These are phyloP conservation scores for Neopestalotiopsis rosae DNA, from an alignment of 2,329 filamentous ascomycete genomes.

Conservation along the genomic window DNA sequence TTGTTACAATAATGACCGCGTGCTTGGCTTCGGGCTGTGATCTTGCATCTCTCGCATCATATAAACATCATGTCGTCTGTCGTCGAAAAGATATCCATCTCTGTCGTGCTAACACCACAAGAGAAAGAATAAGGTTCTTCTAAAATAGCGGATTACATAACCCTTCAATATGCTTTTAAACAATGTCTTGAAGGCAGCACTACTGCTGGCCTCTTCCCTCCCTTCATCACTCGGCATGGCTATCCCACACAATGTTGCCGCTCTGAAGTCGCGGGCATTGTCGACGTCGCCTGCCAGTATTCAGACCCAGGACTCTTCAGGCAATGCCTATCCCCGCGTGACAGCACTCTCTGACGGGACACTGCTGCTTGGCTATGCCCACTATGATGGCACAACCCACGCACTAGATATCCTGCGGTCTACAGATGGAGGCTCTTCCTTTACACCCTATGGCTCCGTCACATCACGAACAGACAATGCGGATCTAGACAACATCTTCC, in stretches of 20 bases:
- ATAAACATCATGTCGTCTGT: neutral
- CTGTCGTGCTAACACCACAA: neutral
- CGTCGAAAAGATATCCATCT: neutral
- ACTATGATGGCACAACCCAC: slow-evolving; percentile 33
- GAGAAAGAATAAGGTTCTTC: neutral
- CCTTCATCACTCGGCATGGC: slow-evolving; percentile 3
- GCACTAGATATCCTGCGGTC: slow-evolving; percentile 41
- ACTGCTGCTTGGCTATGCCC: slow-evolving; percentile 43
- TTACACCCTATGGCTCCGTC: slow-evolving; percentile 41
- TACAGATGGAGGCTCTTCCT: slow-evolving; percentile 41
- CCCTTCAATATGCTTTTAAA: neutral
- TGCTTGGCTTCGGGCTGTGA: neutral
- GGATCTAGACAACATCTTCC: slow-evolving; percentile 47
- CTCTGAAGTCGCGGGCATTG: neutral
- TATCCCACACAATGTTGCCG: slow-evolving; percentile 5
- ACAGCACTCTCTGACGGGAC: slow-evolving; percentile 43
- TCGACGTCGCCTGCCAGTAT: neutral
- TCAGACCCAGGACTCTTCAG: slow-evolving; percentile 20
- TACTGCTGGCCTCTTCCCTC: slow-evolving; percentile 13
- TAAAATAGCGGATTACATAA: neutral
- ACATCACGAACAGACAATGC: slow-evolving; percentile 35
- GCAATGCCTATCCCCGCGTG: slow-evolving; percentile 45
- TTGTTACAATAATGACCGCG: neutral
- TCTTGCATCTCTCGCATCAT: neutral
- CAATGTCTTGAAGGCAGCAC: neutral